A percentile compares a stretch with the other conserved stretches of the same genome.
Evolutionary conservation across 176 grass and related monocot genomes (phyloP).

Genomic region (Phoenix roebelenii): DNA sequence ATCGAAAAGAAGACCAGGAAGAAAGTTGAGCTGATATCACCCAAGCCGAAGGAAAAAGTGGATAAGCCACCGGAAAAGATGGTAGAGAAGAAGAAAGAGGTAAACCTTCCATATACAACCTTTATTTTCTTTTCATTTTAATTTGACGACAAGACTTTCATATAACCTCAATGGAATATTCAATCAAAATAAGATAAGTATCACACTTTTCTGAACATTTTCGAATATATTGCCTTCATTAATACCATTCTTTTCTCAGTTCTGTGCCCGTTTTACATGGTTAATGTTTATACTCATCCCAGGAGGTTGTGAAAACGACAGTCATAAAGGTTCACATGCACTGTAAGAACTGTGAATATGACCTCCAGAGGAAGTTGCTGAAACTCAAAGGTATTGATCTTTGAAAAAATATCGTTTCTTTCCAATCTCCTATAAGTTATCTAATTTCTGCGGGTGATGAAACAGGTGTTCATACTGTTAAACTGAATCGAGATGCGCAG

Average conservation of each 20-base stretch:
- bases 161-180: no score
- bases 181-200: no score
- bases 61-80: constrained; percentile 16
- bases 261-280: no score
- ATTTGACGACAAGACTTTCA: no score
- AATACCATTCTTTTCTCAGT: no score
- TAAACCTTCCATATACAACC: neutral
- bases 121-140: no score
- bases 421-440: no score
- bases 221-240: no score
- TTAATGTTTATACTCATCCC: neutral
- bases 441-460: neutral
- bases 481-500: constrained; percentile 49
- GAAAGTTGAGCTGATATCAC: constrained; percentile 47
- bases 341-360: constrained; percentile 46
- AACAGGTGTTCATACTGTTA: constrained; percentile 60
- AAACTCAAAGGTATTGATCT: constrained; percentile 42
- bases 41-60: constrained; percentile 22
- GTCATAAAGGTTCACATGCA: constrained; percentile 61
- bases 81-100: constrained; percentile 12
- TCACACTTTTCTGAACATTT: no score
- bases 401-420: no score
- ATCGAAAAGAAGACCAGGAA: constrained; percentile 47
- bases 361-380: constrained; percentile 42
- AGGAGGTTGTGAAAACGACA: constrained; percentile 44